phyloP scores from a whole-genome alignment of 208 protist genomes.

The Acanthamoeba polyphaga region DNA sequence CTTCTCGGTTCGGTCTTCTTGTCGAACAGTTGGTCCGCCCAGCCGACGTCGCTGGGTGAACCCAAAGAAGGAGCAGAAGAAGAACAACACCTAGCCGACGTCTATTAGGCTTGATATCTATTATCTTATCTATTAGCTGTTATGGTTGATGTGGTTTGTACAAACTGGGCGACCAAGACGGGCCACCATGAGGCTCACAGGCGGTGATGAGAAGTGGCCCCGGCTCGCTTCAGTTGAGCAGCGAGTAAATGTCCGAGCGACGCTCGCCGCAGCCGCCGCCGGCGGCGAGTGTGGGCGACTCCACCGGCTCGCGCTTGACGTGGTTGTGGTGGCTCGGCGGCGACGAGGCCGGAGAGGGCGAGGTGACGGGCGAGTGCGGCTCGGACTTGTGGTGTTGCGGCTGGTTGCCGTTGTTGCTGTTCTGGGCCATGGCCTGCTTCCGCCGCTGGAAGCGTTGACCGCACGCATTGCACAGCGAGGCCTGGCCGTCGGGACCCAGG shows the following conservation, averaged over 20 bases:
- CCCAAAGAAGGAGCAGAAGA: too few relatives aligned
- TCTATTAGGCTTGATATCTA: too few relatives aligned
- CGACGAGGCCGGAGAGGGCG: not conserved
- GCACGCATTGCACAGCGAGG: constrained; percentile 38
- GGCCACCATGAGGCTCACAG: too few relatives aligned
- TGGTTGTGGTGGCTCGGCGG: not conserved
- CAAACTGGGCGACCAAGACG: too few relatives aligned
- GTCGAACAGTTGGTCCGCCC: too few relatives aligned
- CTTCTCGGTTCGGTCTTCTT: too few relatives aligned
- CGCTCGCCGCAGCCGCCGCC: not conserved
- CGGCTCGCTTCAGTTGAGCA: not conserved
- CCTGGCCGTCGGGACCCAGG: constrained; percentile 36
- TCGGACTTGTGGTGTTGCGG: not conserved
- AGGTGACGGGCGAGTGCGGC: not conserved
- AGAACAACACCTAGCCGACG: too few relatives aligned
- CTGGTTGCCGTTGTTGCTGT: not conserved
- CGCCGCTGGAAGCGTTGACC: constrained; percentile 44
- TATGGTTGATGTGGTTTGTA: too few relatives aligned
- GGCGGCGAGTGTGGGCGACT: not conserved
- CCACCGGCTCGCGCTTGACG: not conserved
- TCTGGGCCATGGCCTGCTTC: not conserved
- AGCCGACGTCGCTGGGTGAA: too few relatives aligned
- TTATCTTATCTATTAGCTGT: too few relatives aligned
- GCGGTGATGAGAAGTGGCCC: too few relatives aligned
- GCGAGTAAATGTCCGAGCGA: constrained; percentile 9